Evolutionary conservation across 331 rosid species (phyloP), one percentile per base, ranked within the genome.

Genomic region (Saraca asoca): DNA sequence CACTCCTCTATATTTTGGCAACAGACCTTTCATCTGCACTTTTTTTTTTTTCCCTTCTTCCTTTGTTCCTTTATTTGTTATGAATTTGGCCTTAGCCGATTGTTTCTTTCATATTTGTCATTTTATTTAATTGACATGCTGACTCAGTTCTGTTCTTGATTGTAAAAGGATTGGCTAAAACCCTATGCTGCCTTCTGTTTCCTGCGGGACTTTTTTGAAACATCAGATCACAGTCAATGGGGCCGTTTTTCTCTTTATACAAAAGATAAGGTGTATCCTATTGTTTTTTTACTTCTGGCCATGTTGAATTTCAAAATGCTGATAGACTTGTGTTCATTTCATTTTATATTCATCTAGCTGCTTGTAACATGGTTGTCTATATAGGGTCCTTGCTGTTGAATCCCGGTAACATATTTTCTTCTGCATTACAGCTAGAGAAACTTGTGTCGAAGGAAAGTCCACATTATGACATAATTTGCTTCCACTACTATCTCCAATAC

Each of bases 121-220:
- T 38, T 60, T 54, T 53, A 58, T 66, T 57, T 37, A 54, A 45
- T 61, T 63, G 58, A 43, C 62, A 44, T 8, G 31, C 66, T 52
- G 41, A 72, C 72, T 53, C 54, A 4, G 62, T 67, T 38, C 15
- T 83, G 54, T 80, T 81, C 37, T 71, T 65, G 37, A 71, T 80
- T 78, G 31, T 65, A 68, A 67, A 64, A 93, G 98, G 97, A 83
- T 78, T 93, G 98, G 98, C 72, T 93, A 81, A 90, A 86, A 70
- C 98, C 98, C 55, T 93, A 87, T 57, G 95, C 97, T 16, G 98
- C 91, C 34, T 90, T 84, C 90, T 90, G 98, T 71, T 89, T 93
- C 83, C 68, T 90, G 79, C 82, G 97, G 55, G 98, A 90, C 83
- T 93, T 93, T 75, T 93, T 93, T 72, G 98, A 87, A 81, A 93